These are phyloP conservation scores for Vaccinium vitisidaea DNA, from an alignment of 148 eudicot species.

Conservation along the genomic window DNA sequence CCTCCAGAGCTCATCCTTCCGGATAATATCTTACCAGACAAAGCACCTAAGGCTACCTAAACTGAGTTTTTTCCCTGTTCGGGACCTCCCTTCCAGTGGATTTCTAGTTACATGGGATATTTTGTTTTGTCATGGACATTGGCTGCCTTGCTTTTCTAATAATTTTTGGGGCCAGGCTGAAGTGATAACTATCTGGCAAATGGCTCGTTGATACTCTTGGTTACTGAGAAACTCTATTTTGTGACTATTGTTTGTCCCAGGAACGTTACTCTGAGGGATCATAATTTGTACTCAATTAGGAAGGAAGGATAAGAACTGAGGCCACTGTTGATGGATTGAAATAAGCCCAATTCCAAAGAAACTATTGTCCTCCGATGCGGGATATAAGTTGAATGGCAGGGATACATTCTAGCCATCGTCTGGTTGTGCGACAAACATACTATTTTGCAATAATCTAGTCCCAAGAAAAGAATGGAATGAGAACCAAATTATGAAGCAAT, in stretches of 20 bases:
- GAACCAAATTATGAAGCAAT: background rate
- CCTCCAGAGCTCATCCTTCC: slow-evolving; percentile 57
- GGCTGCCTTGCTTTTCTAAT: slow-evolving; percentile 10
- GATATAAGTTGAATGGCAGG: background rate
- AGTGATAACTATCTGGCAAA: slow-evolving; percentile 4
- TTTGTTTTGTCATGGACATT: background rate
- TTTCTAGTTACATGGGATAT: background rate
- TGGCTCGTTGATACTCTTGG: slow-evolving; percentile 10
- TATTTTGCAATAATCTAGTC: background rate
- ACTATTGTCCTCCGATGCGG: background rate
- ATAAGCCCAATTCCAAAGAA: background rate
- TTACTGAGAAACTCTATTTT: slow-evolving; percentile 1
- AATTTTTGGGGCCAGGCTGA: slow-evolving; percentile 16
- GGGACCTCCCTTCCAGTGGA: background rate
- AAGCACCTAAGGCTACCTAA: slow-evolving; percentile 43
- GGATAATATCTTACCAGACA: slow-evolving; percentile 41
- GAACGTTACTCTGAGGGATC: background rate
- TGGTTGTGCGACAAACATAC: too few species aligned
- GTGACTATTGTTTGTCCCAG: background rate
- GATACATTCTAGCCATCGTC: background rate
- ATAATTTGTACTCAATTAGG: background rate
- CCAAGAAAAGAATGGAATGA: background rate
- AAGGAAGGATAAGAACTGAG: background rate
- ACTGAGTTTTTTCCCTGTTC: background rate
- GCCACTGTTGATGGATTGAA: background rate